Evolutionary conservation across 768 basidiomycete species (phyloP), one percentile per base, ranked within the genome.

Genomic region (Podaxis sp.): DNA sequence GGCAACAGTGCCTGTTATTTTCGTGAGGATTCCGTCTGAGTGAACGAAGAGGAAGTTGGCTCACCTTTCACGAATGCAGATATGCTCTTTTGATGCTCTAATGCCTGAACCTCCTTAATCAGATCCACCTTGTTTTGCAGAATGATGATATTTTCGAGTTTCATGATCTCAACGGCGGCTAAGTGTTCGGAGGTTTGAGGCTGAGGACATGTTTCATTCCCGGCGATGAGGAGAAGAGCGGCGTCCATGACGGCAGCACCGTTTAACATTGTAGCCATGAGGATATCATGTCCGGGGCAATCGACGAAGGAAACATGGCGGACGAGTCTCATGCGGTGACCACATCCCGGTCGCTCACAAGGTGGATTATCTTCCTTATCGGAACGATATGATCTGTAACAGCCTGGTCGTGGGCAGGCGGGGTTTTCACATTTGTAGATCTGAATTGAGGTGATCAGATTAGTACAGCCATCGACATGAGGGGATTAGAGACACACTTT

Each of bases 201-300:
- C 71, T 99, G 97, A 1, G 96, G 97, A 73, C 97, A 98, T 2
- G 94, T 93, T 81, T 99, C 97, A 76, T 99, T 99, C 28, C 92
- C 97, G 21, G 97, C 97, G 61, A 99, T 86, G 57, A 99, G 88
- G 1, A 99, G 82, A 0, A 98, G 79, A 4, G 97, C 97, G 57
- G 95, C 97, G 76, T 98, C 95, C 97, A 98, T 99, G 80, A 98
- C 96, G 9, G 97, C 97, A 44, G 97, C 97, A 74, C 96, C 97
- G 82, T 98, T 98, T 67, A 99, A 81, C 97, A 99, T 99, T 65
- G 96, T 99, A 54, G 97, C 97, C 97, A 99, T 99, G 74, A 99
- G 88, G 87, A 99, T 98, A 75, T 98, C 95, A 85, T 96, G 95
- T 63, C 95, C 93, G 1, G 92, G 93, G 67, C 90, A 94, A 74